Evolutionary conservation across 1,284 basidiomycete species (phyloP).

Genomic region (Rhodofomes roseus): DNA sequence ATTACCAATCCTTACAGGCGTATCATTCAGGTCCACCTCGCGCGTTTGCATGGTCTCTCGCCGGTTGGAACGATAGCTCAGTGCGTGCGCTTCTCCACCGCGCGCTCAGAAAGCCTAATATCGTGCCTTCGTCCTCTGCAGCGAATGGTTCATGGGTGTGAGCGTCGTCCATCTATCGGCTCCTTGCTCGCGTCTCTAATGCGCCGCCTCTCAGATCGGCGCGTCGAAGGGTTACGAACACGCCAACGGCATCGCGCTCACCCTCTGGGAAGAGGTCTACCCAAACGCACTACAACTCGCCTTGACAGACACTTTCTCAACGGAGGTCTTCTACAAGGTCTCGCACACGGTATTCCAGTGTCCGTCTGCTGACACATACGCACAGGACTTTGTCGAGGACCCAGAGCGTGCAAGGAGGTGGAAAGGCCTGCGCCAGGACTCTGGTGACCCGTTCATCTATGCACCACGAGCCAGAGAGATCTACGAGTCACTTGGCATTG

Average conservation of each 20-base stretch:
- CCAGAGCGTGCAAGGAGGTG: slow-evolving; percentile 65
- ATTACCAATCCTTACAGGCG: neutral
- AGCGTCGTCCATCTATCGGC: slow-evolving; percentile 20
- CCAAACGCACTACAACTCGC: slow-evolving; percentile 60
- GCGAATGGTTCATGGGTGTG: slow-evolving; percentile 96
- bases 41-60: slow-evolving; percentile 64
- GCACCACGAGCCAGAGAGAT: slow-evolving; percentile 68
- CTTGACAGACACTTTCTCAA: slow-evolving; percentile 92
- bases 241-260: slow-evolving; percentile 71
- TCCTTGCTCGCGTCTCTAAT: neutral
- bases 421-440: slow-evolving; percentile 88
- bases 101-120: neutral
- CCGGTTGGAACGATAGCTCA: slow-evolving; percentile 89
- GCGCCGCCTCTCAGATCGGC: slow-evolving; percentile 51
- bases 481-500: slow-evolving; percentile 65
- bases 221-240: slow-evolving; percentile 79
- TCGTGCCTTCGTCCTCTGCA: slow-evolving; percentile 23
- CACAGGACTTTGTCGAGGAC: slow-evolving; percentile 59
- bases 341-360: slow-evolving; percentile 8
- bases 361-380: neutral
- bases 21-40: slow-evolving; percentile 66
- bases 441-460: slow-evolving; percentile 81
- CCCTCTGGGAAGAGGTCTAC: slow-evolving; percentile 84
- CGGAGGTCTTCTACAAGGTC: slow-evolving; percentile 77
- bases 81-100: slow-evolving; percentile 39